phyloP scores from a whole-genome alignment of 768 basidiomycete genomes.

The Auricularia cornea region DNA sequence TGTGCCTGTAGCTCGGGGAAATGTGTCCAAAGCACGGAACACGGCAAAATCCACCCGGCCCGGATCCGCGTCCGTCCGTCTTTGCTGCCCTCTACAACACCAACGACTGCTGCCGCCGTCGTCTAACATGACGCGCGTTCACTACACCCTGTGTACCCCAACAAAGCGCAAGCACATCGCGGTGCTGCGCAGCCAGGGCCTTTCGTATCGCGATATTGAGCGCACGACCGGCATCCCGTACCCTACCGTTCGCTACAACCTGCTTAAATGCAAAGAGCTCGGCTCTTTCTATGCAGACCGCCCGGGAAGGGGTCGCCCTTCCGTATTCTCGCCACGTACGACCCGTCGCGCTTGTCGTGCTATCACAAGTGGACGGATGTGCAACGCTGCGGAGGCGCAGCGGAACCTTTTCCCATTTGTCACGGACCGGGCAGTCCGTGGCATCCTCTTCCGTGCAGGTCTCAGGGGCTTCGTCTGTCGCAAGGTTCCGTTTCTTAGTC shows the following conservation, averaged over 20 bases:
- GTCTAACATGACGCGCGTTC: no score
- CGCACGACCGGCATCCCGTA: no score
- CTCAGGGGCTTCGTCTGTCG: conserved; percentile 3
- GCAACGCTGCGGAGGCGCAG: neutral
- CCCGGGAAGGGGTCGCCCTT: neutral
- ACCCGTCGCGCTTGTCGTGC: neutral
- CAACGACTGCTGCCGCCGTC: no score
- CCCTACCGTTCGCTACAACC: neutral
- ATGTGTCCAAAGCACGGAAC: no score
- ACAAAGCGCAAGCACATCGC: no score
- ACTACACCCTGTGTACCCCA: no score
- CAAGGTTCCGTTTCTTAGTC: conserved; percentile 14
- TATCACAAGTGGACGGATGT: neutral
- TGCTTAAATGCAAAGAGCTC: neutral
- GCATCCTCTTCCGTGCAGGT: neutral
- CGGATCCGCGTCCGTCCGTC: no score
- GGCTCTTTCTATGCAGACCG: neutral
- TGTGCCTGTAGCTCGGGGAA: no score
- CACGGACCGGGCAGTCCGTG: neutral
- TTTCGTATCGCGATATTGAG: no score
- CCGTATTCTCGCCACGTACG: neutral
- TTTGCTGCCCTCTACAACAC: no score
- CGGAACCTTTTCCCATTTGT: conserved; percentile 1
- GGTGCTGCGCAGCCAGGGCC: no score
- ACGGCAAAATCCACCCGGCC: no score